Base-by-base conservation (phyloP, 306 rosid species). In the Citrullus mucosospermus region DNA sequence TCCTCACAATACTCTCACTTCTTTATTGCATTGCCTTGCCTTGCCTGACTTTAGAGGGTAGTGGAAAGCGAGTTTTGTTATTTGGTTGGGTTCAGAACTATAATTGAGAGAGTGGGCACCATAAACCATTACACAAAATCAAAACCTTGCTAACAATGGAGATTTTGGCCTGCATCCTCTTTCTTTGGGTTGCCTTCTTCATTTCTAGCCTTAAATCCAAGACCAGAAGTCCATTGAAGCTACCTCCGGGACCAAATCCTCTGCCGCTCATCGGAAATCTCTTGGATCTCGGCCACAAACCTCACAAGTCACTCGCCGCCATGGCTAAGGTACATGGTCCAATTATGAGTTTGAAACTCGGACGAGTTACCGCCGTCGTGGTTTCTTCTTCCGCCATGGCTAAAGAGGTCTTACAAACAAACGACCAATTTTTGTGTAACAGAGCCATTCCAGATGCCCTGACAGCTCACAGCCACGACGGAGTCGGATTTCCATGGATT, bases 181-280 rank as follows among this genome's bases (percentile, higher is more conserved):
- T 13, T 53, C 0, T 50, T 14, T 72, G 13, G 2, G 13, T 16
- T 16, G 9, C 59, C 20, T 72, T 72, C 39, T 72, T 72, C 60
- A 50, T 72, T 72, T 30, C 0, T 0, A 30, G 8, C 5, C 25
- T 72, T 10, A 50, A 30, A 15, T 30, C 44, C 0, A 50, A 50
- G 43, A 6, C 8, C 1, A 80, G 11, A 11, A 44, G 2, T 32
- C 22, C 5, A 22, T 10, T 20, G 4, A 22, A 67, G 3, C 85
- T 87, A 4, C 92, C 92, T 36, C 91, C 90, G 2, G 96, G 92
- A 17, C 92, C 87, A 34, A 86, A 46, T 1, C 79, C 86, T 9
- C 77, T 70, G 3, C 89, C 92, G 11, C 6, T 90, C 44, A 82
- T 85, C 1, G 91, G 92, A 43, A 90, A 88, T 70, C 82, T 87